Percentiles rank a stretch among this genome's conserved stretches.
Evolutionary conservation across 305 asterid species (phyloP).

Genomic region (Solanum chacoense): DNA sequence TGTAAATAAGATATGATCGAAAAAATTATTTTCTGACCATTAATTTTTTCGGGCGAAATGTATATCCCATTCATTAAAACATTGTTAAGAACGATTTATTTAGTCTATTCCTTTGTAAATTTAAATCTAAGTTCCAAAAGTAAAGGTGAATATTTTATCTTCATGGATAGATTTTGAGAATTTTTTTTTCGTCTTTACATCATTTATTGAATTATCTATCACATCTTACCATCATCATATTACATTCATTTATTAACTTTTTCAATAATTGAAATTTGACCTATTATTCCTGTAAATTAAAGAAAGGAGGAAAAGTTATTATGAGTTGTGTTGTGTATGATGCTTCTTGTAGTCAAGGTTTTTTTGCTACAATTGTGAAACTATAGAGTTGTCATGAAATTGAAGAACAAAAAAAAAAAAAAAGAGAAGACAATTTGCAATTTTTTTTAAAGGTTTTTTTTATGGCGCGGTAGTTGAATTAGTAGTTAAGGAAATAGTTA

Average conservation of each 20-base stretch:
- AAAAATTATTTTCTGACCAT: not conserved
- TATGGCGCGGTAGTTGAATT: not conserved
- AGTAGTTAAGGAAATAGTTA: not conserved
- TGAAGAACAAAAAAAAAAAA: not conserved
- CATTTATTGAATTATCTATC: not conserved
- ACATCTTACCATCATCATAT: not conserved
- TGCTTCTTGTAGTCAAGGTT: not conserved
- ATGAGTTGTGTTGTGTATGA: not conserved
- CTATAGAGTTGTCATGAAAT: not conserved
- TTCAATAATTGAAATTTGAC: not conserved
- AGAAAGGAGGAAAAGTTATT: not conserved
- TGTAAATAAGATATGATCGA: not conserved
- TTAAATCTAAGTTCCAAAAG: not conserved
- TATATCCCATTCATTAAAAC: not conserved
- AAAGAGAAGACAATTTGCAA: too few species aligned
- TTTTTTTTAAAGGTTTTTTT: not conserved
- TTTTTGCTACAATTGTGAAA: not conserved
- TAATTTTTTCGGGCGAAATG: not conserved
- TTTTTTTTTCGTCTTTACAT: fast-evolving
- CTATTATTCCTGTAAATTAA: not conserved
- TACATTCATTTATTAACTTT: not conserved
- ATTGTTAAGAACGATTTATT: not conserved
- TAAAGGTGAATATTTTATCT: not conserved
- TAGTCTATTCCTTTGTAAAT: not conserved
- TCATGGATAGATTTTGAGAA: not conserved